Base-by-base conservation (phyloP, 768 basidiomycete species). In the Nevesoporus exiguus region DNA sequence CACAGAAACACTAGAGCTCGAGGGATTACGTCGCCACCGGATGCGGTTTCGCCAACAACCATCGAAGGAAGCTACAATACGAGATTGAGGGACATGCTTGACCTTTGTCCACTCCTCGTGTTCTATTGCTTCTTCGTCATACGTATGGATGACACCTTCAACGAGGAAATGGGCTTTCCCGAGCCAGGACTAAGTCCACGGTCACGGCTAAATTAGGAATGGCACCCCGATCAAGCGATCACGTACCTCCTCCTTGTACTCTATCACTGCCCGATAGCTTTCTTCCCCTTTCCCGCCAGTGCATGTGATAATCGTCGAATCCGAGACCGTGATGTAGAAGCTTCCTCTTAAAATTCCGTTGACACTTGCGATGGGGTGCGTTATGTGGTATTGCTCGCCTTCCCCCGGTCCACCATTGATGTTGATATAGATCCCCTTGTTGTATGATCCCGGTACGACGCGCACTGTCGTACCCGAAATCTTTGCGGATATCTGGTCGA, bases 171-270 rank as follows among this genome's bases (percentile, higher is more conserved):
- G 88, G 5, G 95, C 86, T 56, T 79, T 84, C 49, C 94, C 93
- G 42, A 97, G 78, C 95, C 95, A 98, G 3, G 90, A 90, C 90
- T 81, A 56, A 25, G 34, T 33, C 8, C 30, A 21, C 13, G 3
- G 11, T 11, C 39, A 33, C 2, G 37, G 24, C 22, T 5, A 43
- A 14, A 31, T 58, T 45, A 55, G 54, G 34, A 49, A 29, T 1
- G 11, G 19, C 17, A 19, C 5, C 37, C 9, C 9, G n/a, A 50
- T 52, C n/a, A 47, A 15, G 51, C 40, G 3, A 58, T 46, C 39
- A 31, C 84, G 41, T 55, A 90, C 90, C 84, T 99, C 95, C 67
- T 99, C 97, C 73, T 93, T 94, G 74, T 96, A 98, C 64, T 95
- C 92, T 53, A 97, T 82, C 60, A 98, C 79, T 4, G 93, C 79